Base-by-base conservation (phyloP, 169 alveolate species). In the Plasmodium fragile region DNA sequence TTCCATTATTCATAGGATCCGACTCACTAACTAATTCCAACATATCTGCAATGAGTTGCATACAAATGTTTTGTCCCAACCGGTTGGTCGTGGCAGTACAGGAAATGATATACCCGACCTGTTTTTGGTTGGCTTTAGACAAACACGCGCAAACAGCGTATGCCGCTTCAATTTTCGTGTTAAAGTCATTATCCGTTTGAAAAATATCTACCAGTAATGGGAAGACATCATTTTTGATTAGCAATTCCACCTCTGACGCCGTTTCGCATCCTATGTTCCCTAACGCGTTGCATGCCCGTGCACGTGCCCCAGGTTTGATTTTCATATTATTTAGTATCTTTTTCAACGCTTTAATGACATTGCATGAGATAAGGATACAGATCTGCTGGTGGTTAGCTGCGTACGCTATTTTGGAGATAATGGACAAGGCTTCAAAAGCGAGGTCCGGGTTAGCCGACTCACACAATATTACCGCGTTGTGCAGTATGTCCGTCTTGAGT, bases 221-320 rank as follows among this genome's bases (percentile, higher is more conserved):
- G 45, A 96, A 92, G 16, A 97, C 98, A 18, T 96, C 97, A 43
- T 96, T 84, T 92, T 96, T 97, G 43, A 97, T 96, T 80, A 97
- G 83, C 52, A 95, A 87, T 83, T 96, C 97, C 80, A 96, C 96
- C 82, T 96, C 98, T 55, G 95, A 81, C 55, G 96, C 96, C 10
- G 98, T 95, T 92, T 97, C 98, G 91, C 98, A 97, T 22, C 97
- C 98, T 83, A 97, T 89, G 93, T 97, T 97, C 39, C 98, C 98
- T 34, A 97, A 96, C 30, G 97, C 95, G 92, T 97, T 97, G 90
- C 98, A 96, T n/a, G 98, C 97, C 49, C 98, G 93, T 77, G 98
- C 97, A 92, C 97, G 87, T 32, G 97, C 96, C 79, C 93, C 91
- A 43, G 98, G 94, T 83, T 95, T 93, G 45, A 97, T 92, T 34